phyloP scores from a whole-genome alignment of 345 rosid species.

The Populus deltoides region DNA sequence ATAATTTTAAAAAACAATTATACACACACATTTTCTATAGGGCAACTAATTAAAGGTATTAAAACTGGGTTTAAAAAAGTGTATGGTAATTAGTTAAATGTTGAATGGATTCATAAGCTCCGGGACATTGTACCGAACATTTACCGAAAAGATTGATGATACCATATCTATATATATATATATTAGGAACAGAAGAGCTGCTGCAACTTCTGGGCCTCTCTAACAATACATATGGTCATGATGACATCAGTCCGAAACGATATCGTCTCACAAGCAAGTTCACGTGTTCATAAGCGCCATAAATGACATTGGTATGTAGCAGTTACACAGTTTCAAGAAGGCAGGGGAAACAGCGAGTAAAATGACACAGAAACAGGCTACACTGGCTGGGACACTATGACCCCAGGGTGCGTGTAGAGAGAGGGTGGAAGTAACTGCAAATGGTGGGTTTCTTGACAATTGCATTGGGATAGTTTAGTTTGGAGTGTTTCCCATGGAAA shows the following conservation, averaged over 20 bases:
- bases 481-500: conserved; percentile 19
- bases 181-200: no score
- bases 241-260: conserved; percentile 20
- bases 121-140: no score
- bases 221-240: not conserved
- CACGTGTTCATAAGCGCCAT: conserved; percentile 23
- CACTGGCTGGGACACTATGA: conserved; percentile 17
- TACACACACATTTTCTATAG: no score
- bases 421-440: conserved; percentile 16
- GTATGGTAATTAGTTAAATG: no score
- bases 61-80: no score
- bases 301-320: not conserved
- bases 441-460: conserved; percentile 12
- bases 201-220: not conserved
- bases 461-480: conserved; percentile 7
- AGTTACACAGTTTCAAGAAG: not conserved
- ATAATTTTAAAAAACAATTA: no score
- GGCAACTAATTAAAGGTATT: no score
- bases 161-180: no score
- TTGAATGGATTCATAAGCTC: no score
- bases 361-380: conserved; percentile 21
- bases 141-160: no score
- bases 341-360: not conserved
- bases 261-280: conserved; percentile 13
- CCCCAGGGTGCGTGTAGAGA: not conserved